Percentiles rank a stretch among this genome's conserved stretches.
Conservation (phyloP, 805 yeast genomes). For the Yarrowia osloensis region DNA sequence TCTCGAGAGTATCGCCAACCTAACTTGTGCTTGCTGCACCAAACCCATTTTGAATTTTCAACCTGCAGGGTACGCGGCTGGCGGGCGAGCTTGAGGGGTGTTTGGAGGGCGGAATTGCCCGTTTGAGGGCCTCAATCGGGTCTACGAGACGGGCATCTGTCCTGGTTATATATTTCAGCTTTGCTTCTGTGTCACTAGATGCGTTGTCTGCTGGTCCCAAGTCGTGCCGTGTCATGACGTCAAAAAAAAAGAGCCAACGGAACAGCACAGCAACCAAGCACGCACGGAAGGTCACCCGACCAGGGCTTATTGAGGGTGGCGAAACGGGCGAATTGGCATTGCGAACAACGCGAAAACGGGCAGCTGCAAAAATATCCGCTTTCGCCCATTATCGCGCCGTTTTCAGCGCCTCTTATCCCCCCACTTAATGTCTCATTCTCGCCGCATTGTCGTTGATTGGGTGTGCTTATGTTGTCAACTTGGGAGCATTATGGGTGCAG, state of each 20-base stretch:
- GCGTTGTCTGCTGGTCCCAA: neutral
- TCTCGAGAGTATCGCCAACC: slow-evolving; percentile 20
- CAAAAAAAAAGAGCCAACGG: neutral
- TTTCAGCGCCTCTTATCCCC: neutral
- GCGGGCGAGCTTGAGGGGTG: neutral
- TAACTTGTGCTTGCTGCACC: slow-evolving; percentile 29
- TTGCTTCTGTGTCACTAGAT: too few species aligned
- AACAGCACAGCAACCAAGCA: slow-evolving; percentile 11
- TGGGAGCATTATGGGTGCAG: neutral
- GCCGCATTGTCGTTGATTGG: slow-evolving; percentile 20
- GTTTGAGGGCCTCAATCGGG: neutral
- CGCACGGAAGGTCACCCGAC: neutral
- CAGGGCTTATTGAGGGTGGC: neutral
- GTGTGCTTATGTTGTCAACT: neutral
- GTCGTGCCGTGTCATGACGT: slow-evolving; percentile 4
- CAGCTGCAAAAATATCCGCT: neutral
- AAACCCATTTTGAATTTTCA: slow-evolving; percentile 17
- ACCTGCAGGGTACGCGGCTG: slow-evolving; percentile 16
- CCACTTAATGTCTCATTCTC: slow-evolving; percentile 14
- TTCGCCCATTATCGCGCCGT: neutral
- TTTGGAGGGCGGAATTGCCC: too few species aligned
- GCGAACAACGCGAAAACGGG: too few species aligned
- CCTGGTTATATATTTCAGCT: neutral
- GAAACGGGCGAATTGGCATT: neutral
- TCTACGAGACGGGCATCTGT: too few species aligned